Evolutionary conservation across 768 basidiomycete genomes (phyloP).

Genomic region (Mycena vulgaris): DNA sequence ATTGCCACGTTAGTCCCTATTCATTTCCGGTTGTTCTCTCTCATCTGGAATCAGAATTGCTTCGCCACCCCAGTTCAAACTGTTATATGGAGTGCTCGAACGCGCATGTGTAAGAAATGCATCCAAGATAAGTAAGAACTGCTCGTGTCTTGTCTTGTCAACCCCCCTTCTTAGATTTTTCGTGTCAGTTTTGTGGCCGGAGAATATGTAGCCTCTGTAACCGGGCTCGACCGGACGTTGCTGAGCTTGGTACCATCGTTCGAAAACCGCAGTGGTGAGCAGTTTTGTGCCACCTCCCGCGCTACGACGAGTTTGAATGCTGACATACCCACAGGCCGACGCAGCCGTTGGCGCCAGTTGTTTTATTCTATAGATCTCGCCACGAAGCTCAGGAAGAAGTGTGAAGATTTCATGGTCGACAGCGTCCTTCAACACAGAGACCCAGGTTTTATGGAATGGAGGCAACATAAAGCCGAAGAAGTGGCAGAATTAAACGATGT

Average conservation of each 20-base stretch:
- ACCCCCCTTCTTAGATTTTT: too few species aligned
- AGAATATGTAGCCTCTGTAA: not conserved
- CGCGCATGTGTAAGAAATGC: slow-evolving; percentile 56
- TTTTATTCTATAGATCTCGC: slow-evolving; percentile 13
- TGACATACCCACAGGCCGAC: not conserved
- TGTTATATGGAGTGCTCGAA: slow-evolving; percentile 55
- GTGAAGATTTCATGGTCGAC: not conserved
- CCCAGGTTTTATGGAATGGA: slow-evolving; percentile 14
- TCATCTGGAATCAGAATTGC: slow-evolving; percentile 49
- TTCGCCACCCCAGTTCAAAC: slow-evolving; percentile 46
- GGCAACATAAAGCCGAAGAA: slow-evolving; percentile 6
- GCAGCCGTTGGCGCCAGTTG: not conserved
- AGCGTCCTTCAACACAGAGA: not conserved
- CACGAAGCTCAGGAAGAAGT: slow-evolving; percentile 12
- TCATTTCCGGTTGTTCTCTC: slow-evolving; percentile 1
- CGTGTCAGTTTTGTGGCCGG: not conserved
- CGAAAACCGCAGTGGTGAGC: slow-evolving; percentile 2
- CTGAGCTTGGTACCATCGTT: slow-evolving; percentile 6
- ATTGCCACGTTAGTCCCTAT: slow-evolving; percentile 57
- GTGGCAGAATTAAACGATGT: slow-evolving; percentile 1
- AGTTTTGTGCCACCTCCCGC: not conserved
- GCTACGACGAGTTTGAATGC: not conserved
- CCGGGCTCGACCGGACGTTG: not conserved
- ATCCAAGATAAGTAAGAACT: slow-evolving; percentile 48
- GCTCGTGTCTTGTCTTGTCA: not conserved